These are phyloP conservation scores for Globisporangium cederbergense DNA, from an alignment of 352 stramenopile genomes.

Conservation along the genomic window DNA sequence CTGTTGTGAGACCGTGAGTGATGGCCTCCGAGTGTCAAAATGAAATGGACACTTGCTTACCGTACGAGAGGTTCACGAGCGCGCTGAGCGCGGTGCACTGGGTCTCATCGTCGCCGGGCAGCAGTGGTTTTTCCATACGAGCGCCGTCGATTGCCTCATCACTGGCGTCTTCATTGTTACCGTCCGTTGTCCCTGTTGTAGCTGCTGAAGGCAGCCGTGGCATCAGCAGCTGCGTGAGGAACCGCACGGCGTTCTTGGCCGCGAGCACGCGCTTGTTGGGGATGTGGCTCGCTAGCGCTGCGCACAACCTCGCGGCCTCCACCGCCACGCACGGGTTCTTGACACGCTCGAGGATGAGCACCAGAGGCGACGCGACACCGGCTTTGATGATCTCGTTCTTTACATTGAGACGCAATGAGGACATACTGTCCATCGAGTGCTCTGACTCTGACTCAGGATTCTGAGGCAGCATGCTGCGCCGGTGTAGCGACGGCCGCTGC, in stretches of 20 bases:
- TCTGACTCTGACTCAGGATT: too few relatives aligned
- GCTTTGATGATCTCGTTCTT: conserved; percentile 70
- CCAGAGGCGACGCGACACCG: conserved; percentile 40
- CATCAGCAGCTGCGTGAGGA: conserved; percentile 39
- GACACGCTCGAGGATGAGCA: conserved; percentile 41
- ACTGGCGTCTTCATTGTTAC: conserved; percentile 4
- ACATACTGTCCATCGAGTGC: neutral
- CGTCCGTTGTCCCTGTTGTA: neutral
- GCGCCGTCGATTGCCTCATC: conserved; percentile 22
- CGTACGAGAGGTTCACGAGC: conserved; percentile 65
- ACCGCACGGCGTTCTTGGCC: conserved; percentile 56
- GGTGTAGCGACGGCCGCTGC: conserved; percentile 15
- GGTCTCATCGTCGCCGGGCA: conserved; percentile 33
- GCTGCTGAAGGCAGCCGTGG: conserved; percentile 10
- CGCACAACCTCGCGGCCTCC: conserved; percentile 55
- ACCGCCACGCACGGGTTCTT: conserved; percentile 52
- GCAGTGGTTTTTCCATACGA: conserved; percentile 32
- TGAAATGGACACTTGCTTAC: conserved; percentile 25
- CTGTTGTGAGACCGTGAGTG: neutral
- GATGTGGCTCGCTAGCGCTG: conserved; percentile 40
- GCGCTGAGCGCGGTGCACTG: conserved; percentile 48
- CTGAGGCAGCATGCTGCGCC: neutral
- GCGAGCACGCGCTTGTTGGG: conserved; percentile 69
- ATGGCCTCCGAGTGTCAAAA: neutral
- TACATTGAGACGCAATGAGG: conserved; percentile 20